Percentiles rank a stretch among this genome's conserved stretches.
Conservation (phyloP, 306 rosid genomes). For the Argentina anserina region DNA sequence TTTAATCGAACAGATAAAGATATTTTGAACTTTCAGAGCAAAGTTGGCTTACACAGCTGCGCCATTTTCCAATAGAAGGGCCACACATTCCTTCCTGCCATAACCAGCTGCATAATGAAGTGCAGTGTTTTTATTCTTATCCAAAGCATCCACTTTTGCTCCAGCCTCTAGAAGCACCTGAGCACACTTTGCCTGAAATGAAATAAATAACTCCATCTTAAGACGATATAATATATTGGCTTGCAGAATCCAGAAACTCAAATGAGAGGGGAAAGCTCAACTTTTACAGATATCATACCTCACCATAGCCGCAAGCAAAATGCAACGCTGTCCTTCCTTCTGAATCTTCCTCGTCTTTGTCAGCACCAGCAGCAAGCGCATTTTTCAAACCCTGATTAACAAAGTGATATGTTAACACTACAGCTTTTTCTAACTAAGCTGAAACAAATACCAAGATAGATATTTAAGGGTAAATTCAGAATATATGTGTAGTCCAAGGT, state of each 20-base stretch:
- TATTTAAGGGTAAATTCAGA: neutral
- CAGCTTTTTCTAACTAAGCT: slow-evolving; percentile 1
- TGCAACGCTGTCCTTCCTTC: slow-evolving; percentile 99
- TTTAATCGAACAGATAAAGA: neutral
- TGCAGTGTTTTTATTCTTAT: slow-evolving; percentile 92
- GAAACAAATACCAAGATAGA: neutral
- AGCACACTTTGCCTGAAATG: slow-evolving; percentile 87
- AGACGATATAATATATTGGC: neutral
- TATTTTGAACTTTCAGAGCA: neutral
- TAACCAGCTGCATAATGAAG: slow-evolving; percentile 99
- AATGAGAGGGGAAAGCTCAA: neutral
- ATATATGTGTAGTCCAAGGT: neutral
- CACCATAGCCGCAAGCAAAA: slow-evolving; percentile 98
- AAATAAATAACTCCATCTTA: neutral
- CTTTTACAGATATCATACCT: slow-evolving; percentile 49
- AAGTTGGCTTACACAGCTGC: slow-evolving; percentile 82
- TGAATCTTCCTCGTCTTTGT: slow-evolving; percentile 94
- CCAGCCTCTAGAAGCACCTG: slow-evolving; percentile 94
- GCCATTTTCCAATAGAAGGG: slow-evolving; percentile 83
- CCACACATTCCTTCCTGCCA: slow-evolving; percentile 96
- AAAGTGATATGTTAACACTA: slow-evolving; percentile 18
- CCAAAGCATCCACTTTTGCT: slow-evolving; percentile 91
- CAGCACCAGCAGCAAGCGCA: slow-evolving; percentile 79
- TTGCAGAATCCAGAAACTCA: neutral
- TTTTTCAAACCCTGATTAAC: slow-evolving; percentile 73